Conservation (phyloP, 768 basidiomycete genomes). For the Kwoniella botswanensis region DNA sequence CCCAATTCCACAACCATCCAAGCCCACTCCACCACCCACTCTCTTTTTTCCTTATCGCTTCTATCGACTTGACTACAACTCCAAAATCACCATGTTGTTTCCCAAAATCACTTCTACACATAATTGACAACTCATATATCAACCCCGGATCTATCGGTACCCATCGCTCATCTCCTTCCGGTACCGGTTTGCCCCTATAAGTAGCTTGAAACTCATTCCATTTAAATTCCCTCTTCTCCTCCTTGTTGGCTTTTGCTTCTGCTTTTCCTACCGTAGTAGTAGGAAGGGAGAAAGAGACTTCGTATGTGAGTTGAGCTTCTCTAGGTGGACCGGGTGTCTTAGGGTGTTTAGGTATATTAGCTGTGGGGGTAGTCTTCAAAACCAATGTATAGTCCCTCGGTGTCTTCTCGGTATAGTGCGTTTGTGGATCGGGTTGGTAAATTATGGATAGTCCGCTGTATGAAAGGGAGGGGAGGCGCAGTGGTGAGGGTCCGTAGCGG, state of each 20-base stretch:
- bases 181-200: slow-evolving; percentile 55
- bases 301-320: slow-evolving; percentile 50
- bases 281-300: slow-evolving; percentile 40
- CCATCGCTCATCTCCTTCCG: slow-evolving; percentile 40
- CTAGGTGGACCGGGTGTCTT: slow-evolving; percentile 41
- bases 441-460: slow-evolving; percentile 35
- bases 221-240: slow-evolving; percentile 23
- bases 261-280: background rate
- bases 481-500: slow-evolving; percentile 47
- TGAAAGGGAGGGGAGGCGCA: slow-evolving; percentile 35
- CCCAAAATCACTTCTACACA: slow-evolving; percentile 58
- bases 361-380: slow-evolving; percentile 49
- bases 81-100: slow-evolving; percentile 57
- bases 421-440: slow-evolving; percentile 25
- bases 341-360: slow-evolving; percentile 39
- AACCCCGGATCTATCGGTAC: slow-evolving; percentile 44
- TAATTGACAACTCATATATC: slow-evolving; percentile 56
- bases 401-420: background rate
- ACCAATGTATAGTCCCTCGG: slow-evolving; percentile 47
- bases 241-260: background rate
- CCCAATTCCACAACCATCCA: slow-evolving; percentile 11
- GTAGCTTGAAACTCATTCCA: slow-evolving; percentile 53
- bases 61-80: slow-evolving; percentile 43
- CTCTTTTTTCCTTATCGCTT: slow-evolving; percentile 32
- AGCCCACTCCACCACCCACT: slow-evolving; percentile 19